These are phyloP conservation scores for Phaeotremella skinneri DNA, from an alignment of 768 basidiomycete species.

Conservation along the genomic window DNA sequence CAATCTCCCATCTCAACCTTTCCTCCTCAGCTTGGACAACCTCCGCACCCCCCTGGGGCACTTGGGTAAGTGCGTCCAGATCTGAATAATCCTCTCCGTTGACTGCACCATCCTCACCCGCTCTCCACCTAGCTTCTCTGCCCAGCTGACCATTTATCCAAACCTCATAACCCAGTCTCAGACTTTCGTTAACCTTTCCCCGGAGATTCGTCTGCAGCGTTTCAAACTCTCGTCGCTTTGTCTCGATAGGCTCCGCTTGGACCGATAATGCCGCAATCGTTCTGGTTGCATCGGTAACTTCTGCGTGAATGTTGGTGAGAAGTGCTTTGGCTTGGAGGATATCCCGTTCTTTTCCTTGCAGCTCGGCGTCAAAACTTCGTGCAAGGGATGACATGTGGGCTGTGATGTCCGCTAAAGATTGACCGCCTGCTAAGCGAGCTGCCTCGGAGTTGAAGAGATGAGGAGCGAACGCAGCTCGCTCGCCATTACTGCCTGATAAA, in stretches of 20 bases:
- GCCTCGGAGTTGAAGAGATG: slow-evolving; percentile 80
- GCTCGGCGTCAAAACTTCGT: slow-evolving; percentile 83
- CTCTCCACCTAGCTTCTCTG: slow-evolving; percentile 68
- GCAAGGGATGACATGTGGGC: slow-evolving; percentile 84
- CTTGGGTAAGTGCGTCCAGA: slow-evolving; percentile 45
- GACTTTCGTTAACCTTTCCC: slow-evolving; percentile 74
- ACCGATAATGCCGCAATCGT: slow-evolving; percentile 52
- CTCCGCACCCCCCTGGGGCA: slow-evolving; percentile 52
- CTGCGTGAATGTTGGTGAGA: slow-evolving; percentile 78
- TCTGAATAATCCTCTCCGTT: slow-evolving; percentile 33
- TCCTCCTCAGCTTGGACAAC: slow-evolving; percentile 53
- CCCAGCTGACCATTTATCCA: slow-evolving; percentile 84
- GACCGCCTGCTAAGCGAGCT: slow-evolving; percentile 80
- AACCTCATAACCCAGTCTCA: slow-evolving; percentile 85
- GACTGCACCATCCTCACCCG: slow-evolving; percentile 61
- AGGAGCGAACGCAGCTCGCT: slow-evolving; percentile 49
- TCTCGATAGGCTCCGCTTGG: slow-evolving; percentile 32
- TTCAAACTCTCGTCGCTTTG: slow-evolving; percentile 42
- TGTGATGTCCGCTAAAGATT: slow-evolving; percentile 79
- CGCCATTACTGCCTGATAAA: neutral
- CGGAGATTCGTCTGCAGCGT: slow-evolving; percentile 66
- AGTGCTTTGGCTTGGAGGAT: slow-evolving; percentile 83
- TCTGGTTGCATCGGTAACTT: slow-evolving; percentile 68
- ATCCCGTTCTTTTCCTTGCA: slow-evolving; percentile 87
- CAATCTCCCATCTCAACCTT: slow-evolving; percentile 64